phyloP scores from a whole-genome alignment of 139 green algal species.

The Chlamydomonas asymmetrica region DNA sequence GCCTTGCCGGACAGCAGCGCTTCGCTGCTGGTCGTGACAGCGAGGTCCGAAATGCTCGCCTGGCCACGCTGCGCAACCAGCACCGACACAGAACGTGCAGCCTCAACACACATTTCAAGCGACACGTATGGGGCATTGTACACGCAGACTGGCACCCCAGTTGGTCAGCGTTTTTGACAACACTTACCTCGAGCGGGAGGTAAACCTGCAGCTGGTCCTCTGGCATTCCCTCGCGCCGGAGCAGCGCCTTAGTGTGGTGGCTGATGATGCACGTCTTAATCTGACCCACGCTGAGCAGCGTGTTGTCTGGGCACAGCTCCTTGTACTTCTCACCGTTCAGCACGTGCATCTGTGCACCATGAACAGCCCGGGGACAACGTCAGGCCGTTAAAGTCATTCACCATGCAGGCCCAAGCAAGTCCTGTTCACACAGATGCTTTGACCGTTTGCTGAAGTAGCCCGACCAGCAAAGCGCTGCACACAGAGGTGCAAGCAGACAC shows the following conservation, averaged over 20 bases:
- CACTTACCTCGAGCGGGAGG: constrained; percentile 51
- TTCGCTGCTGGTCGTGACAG: constrained; percentile 61
- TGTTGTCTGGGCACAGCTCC: constrained; percentile 66
- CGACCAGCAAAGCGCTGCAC: not conserved
- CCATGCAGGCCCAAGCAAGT: no score
- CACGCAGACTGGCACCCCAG: no score
- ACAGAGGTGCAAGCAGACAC: not conserved
- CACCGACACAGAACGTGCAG: no score
- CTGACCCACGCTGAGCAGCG: constrained; percentile 46
- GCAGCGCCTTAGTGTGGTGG: constrained; percentile 57
- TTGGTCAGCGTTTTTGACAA: no score
- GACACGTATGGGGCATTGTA: no score
- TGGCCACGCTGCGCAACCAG: constrained; percentile 48
- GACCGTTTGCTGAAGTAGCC: not conserved
- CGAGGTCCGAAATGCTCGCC: constrained; percentile 50
- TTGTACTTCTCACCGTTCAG: constrained; percentile 71
- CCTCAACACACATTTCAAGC: no score
- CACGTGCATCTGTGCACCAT: constrained; percentile 53
- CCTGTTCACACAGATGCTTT: no score
- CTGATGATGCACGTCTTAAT: constrained; percentile 54
- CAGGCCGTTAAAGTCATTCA: no score
- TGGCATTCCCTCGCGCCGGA: constrained; percentile 47
- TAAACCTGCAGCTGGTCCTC: constrained; percentile 53
- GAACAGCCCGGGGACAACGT: no score
- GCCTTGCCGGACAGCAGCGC: constrained; percentile 65